Evolutionary conservation across 192 early-diverging fungal species (phyloP).

Genomic region (Chytriomyces sp.): DNA sequence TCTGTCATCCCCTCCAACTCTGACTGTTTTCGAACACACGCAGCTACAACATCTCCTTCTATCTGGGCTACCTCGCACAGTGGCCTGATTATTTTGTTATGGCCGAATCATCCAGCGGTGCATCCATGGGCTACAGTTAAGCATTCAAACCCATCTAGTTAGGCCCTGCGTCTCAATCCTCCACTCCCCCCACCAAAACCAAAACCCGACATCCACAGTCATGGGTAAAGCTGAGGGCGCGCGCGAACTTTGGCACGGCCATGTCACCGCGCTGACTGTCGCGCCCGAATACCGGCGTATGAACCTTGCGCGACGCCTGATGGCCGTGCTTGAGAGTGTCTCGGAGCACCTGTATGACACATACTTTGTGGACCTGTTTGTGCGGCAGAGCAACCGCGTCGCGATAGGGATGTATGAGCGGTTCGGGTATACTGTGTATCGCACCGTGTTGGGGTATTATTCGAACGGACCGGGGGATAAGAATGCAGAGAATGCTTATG

Average conservation of each 20-base stretch:
- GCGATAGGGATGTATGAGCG: slow-evolving; percentile 91
- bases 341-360: slow-evolving; percentile 87
- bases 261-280: slow-evolving; percentile 97
- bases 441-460: slow-evolving; percentile 90
- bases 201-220: slow-evolving; percentile 41
- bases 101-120: slow-evolving; percentile 71
- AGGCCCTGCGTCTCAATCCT: neutral
- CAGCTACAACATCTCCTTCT: slow-evolving; percentile 94
- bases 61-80: slow-evolving; percentile 85
- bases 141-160: slow-evolving; percentile 1
- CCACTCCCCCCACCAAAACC: neutral
- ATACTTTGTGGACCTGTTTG: slow-evolving; percentile 97
- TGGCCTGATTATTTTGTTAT: slow-evolving; percentile 94
- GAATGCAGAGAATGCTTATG: slow-evolving; percentile 81
- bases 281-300: slow-evolving; percentile 92
- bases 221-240: slow-evolving; percentile 97
- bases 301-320: slow-evolving; percentile 86
- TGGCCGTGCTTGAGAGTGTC: slow-evolving; percentile 86
- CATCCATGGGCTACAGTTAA: slow-evolving; percentile 84
- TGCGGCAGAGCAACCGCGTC: slow-evolving; percentile 86
- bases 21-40: slow-evolving; percentile 94
- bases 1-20: slow-evolving; percentile 39
- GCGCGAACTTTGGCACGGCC: slow-evolving; percentile 91
- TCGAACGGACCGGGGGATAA: slow-evolving; percentile 39
- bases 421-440: slow-evolving; percentile 90